Percentiles rank a stretch among this genome's conserved stretches.
phyloP scores from a whole-genome alignment of 495 filamentous ascomycete genomes.

The Podospora fimiseda region DNA sequence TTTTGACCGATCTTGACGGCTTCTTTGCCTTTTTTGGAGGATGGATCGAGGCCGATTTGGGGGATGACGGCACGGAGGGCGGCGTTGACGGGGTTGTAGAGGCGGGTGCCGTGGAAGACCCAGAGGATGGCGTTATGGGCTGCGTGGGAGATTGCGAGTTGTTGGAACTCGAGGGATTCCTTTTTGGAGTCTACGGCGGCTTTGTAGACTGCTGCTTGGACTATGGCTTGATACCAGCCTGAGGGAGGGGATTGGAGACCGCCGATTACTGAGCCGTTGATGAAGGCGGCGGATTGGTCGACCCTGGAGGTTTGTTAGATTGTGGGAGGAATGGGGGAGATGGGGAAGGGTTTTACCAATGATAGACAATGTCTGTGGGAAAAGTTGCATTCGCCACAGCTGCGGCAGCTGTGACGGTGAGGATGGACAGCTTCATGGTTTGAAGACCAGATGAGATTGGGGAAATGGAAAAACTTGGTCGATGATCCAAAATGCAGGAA shows the following conservation, averaged over 20 bases:
- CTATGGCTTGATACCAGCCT: constrained; percentile 25
- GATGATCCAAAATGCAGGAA: constrained; percentile 6
- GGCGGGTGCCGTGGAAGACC: constrained; percentile 32
- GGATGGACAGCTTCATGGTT: constrained; percentile 12
- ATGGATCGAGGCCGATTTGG: constrained; percentile 24
- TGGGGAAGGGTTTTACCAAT: constrained; percentile 17
- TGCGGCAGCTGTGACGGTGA: constrained; percentile 11
- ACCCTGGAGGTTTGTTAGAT: constrained; percentile 10
- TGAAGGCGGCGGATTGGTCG: constrained; percentile 26
- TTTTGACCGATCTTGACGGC: constrained; percentile 22
- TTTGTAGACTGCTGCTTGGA: constrained; percentile 29
- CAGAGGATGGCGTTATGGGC: constrained; percentile 31
- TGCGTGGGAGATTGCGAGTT: constrained; percentile 36
- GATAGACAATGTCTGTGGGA: constrained; percentile 32
- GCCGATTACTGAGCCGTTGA: constrained; percentile 29
- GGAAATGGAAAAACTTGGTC: not conserved
- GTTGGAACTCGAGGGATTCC: constrained; percentile 26
- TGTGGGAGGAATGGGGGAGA: not conserved
- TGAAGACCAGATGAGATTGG: not conserved
- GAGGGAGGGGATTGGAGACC: constrained; percentile 31
- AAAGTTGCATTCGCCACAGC: constrained; percentile 22
- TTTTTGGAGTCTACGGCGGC: constrained; percentile 24
- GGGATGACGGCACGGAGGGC: constrained; percentile 23
- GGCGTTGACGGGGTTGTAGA: constrained; percentile 22
- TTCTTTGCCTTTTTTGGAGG: constrained; percentile 16